Base-by-base conservation (phyloP, 2,329 filamentous ascomycete species). In the Botrytis hyacinthi region DNA sequence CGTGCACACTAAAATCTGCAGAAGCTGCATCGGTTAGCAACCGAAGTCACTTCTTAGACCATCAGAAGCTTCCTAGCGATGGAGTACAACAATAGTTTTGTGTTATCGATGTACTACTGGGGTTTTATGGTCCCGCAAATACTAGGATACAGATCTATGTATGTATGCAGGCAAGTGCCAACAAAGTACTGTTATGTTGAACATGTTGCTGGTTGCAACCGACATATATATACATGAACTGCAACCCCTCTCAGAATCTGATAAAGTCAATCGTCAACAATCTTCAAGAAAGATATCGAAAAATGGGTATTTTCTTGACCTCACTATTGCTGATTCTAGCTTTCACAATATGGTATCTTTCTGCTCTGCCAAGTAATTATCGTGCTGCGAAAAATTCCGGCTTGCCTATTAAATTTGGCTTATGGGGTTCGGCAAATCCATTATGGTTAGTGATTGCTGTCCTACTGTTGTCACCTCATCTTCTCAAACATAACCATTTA, bases 331-430 rank as follows among this genome's bases (percentile, higher is more conserved):
- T 57, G 48, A 35, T 40, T 32, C 9, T 68, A 22, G 35, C 46
- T 22, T 40, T 68, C 35, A 40, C 26, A 40, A 57, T 29, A 40
- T 68, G 65, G 65, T 68, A 68, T 54, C 12, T 68, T 29, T 68
- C 65, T 57, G 35, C 48, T 57, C 37, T 75, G 20, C 48, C 73
- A 40, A 29, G 48, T 40, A 72, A 75, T 65, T 62, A 70, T 61
- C 48, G 57, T n/a, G 54, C 72, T 37, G 74, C 74, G n/a, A 66
- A 51, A 48, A 75, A 73, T 37, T 75, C 72, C n/a, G 74, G 74
- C 26, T 44, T 75, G 26, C 74, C 74, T 40, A 72, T 74, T 29
- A 29, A 69, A 66, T 54, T 75, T 65, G 72, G 73, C 37, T 61
- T 71, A 44, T 74, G 61, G 61, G 60, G 72, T 35, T 70, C 73